Evolutionary conservation across 768 basidiomycete genomes (phyloP).

Genomic region (Tylopilus sp.): DNA sequence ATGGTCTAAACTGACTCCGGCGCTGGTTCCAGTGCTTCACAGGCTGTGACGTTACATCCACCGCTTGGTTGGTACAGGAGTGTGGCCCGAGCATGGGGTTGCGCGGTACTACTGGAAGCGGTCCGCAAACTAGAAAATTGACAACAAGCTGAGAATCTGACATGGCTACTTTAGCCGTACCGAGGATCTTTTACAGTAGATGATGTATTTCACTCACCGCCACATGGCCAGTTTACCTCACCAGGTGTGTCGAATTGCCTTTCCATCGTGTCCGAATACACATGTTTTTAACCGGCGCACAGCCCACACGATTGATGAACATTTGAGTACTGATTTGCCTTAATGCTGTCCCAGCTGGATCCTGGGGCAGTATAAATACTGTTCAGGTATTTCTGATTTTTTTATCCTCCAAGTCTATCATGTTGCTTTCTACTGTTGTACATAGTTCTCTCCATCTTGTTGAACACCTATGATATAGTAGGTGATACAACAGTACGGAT

Average conservation of each 20-base stretch:
- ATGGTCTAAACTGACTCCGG: neutral
- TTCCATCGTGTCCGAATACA: neutral
- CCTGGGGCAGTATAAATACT: conserved; percentile 15
- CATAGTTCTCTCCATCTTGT: conserved; percentile 20
- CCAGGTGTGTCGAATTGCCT: too few species aligned
- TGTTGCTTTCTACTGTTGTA: conserved; percentile 20
- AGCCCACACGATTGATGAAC: neutral
- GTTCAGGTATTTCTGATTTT: neutral
- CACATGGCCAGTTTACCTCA: too few species aligned
- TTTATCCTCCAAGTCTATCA: conserved; percentile 2
- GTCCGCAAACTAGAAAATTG: neutral
- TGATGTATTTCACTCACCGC: too few species aligned
- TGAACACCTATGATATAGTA: too few species aligned
- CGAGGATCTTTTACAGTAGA: too few species aligned
- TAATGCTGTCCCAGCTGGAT: neutral
- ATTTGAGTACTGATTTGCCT: too few species aligned
- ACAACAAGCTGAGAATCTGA: too few species aligned
- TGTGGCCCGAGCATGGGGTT: neutral
- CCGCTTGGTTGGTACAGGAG: too few species aligned
- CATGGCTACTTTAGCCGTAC: too few species aligned
- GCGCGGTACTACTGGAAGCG: neutral
- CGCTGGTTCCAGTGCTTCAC: neutral
- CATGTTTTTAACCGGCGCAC: too few species aligned
- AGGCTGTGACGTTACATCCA: too few species aligned
- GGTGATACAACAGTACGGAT: too few species aligned